Conservation (phyloP, 164 flowering plant species). For the Brasenia schreberi region DNA sequence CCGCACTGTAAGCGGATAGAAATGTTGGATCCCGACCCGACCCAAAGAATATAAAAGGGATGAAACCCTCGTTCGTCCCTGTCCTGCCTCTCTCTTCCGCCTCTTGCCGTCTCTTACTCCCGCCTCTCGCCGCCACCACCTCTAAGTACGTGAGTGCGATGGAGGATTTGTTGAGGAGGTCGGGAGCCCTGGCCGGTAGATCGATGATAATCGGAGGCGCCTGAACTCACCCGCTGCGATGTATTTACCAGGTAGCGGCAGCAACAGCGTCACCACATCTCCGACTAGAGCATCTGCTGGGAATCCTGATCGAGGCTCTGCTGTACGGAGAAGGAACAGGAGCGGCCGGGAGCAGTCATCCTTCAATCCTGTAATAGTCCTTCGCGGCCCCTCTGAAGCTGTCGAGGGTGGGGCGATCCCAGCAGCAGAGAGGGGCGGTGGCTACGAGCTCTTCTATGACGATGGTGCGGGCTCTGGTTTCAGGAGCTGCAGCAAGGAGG, state of each 20-base stretch:
- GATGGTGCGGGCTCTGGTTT: conserved; percentile 73
- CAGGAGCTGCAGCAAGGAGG: conserved; percentile 32
- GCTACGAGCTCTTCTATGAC: conserved; percentile 54
- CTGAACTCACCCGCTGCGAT: too few relatives aligned
- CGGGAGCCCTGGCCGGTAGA: conserved; percentile 12
- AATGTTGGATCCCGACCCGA: too few relatives aligned
- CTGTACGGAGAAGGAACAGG: conserved; percentile 31
- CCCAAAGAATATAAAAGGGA: too few relatives aligned
- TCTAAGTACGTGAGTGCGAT: conserved; percentile 48
- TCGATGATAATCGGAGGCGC: conserved; percentile 4
- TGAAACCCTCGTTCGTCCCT: too few relatives aligned
- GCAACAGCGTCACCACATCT: not conserved
- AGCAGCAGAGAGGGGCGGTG: conserved; percentile 13
- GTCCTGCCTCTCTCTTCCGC: too few relatives aligned
- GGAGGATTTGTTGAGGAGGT: conserved; percentile 61
- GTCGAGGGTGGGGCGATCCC: conserved; percentile 8
- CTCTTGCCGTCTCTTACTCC: too few relatives aligned
- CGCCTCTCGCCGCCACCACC: too few relatives aligned
- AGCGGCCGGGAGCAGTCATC: conserved; percentile 40
- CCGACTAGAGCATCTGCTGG: conserved; percentile 1
- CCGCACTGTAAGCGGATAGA: too few relatives aligned
- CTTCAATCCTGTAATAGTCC: conserved; percentile 68
- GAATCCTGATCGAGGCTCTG: conserved; percentile 8
- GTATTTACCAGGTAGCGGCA: conserved; percentile 3
- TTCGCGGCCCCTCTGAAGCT: conserved; percentile 36